Evolutionary conservation across 176 grass and related monocot genomes (phyloP), one percentile per base, ranked within the genome.

Genomic region (bread wheat (Triticum aestivum)): DNA sequence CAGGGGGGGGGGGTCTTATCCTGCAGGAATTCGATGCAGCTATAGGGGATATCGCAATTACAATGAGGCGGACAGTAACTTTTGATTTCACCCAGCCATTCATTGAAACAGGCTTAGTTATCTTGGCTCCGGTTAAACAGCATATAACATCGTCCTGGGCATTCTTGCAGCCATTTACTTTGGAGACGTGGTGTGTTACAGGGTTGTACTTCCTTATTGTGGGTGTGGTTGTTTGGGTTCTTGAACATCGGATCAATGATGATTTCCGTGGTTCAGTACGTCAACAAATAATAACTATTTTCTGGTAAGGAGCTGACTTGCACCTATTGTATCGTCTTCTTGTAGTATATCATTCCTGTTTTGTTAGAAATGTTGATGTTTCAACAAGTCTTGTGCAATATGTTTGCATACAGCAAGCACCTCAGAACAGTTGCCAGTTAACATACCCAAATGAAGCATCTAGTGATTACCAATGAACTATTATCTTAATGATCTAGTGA

Each of bases 171-270:
- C 96, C 96, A 71, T 98, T 98, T 87, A 94, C 90, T 14, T 29
- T 95, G 30, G 62, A 83, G 84, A 98, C 95, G 96, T 98, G 96
- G 96, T 91, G 91, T 65, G 58, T 98, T 69, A 95, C 81, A 51
- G 93, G 93, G 13, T 59, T 82, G 47, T 92, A 72, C 66, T 95
- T 98, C 87, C 61, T 98, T 91, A 64, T 95, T 17, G 84, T 98
- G 23, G 96, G 96, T 87, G 81, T 62, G 75, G 96, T 95, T 84
- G 78, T 98, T 61, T 98, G 96, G 96, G 78, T 95, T 72, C 93
- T 98, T 78, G 96, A 98, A 59, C 96, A 98, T 90, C 83, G 93
- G 71, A 92, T 94, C 79, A 98, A 98, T 83, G 93, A 98, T 9
- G 96, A 98, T 0, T 98, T 98, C 61, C 96, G 93, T 35, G 93